A percentile compares a stretch with the other conserved stretches of the same genome.
Conservation (phyloP, 2,329 filamentous ascomycete species). For the Thelonectria rubi region DNA sequence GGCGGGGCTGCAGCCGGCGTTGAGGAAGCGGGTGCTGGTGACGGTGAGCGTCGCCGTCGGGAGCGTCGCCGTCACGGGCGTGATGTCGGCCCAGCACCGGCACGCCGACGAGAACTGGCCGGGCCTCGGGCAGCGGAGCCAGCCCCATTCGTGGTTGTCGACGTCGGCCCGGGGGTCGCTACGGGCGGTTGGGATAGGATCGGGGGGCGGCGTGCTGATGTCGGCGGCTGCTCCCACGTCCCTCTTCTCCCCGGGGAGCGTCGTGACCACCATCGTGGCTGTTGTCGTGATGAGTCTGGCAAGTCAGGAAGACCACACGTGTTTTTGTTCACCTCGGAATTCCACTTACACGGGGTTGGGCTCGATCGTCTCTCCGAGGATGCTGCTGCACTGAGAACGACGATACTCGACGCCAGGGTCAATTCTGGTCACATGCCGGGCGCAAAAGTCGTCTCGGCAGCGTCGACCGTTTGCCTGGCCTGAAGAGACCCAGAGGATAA, state of each 20-base stretch:
- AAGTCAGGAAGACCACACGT: conserved; percentile 12
- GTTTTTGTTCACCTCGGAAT: neutral
- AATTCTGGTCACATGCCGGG: conserved; percentile 31
- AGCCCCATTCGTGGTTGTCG: conserved; percentile 13
- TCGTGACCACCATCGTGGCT: conserved; percentile 25
- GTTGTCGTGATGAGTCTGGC: conserved; percentile 26
- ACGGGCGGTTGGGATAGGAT: conserved; percentile 3
- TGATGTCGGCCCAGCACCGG: conserved; percentile 30
- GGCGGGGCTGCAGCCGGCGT: conserved; percentile 27
- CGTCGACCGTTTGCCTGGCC: conserved; percentile 4
- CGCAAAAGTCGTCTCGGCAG: conserved; percentile 30
- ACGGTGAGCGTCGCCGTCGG: conserved; percentile 24
- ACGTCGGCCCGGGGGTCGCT: conserved; percentile 19
- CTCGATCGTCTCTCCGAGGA: conserved; percentile 25
- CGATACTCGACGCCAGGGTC: conserved; percentile 23
- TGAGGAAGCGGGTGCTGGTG: conserved; percentile 22
- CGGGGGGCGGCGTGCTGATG: neutral
- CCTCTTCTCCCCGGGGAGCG: conserved; percentile 3
- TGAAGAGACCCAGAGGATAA: conserved; percentile 4
- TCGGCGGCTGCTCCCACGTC: neutral
- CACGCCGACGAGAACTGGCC: conserved; percentile 33
- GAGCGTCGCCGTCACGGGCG: conserved; percentile 24
- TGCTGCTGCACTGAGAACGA: conserved; percentile 27
- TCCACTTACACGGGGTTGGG: conserved; percentile 27
- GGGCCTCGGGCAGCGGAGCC: conserved; percentile 14